Conservation (phyloP, 305 asterid genomes). For the Stenogyne calaminthoides region DNA sequence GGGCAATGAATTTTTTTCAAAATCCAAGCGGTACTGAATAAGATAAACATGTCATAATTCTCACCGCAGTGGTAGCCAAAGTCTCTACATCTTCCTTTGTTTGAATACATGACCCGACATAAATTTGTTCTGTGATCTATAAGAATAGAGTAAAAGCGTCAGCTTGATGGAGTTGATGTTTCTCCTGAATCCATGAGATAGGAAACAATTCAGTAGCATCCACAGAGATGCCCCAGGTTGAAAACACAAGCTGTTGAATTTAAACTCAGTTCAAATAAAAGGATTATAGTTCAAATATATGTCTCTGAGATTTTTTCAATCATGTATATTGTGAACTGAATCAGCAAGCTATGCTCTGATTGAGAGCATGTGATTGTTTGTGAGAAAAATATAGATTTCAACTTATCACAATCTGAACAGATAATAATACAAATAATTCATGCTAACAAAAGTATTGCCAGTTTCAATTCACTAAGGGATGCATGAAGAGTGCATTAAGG, state of each 20-base stretch:
- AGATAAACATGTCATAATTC: slow-evolving; percentile 33
- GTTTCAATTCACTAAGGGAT: too few relatives aligned
- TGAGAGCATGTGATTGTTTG: slow-evolving; percentile 13
- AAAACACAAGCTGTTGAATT: slow-evolving; percentile 13
- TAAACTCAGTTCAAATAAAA: not conserved
- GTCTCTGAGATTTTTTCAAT: not conserved
- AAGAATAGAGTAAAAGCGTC: slow-evolving; percentile 29
- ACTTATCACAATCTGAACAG: not conserved
- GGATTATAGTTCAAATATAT: not conserved
- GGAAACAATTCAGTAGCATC: slow-evolving; percentile 7
- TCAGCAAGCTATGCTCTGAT: slow-evolving; percentile 6
- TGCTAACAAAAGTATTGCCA: too few relatives aligned
- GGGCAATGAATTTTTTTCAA: slow-evolving; percentile 10
- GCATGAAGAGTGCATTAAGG: too few relatives aligned
- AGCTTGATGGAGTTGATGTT: slow-evolving; percentile 17
- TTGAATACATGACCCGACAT: slow-evolving; percentile 92
- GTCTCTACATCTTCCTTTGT: slow-evolving; percentile 73
- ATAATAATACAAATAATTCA: not conserved
- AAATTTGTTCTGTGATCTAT: slow-evolving; percentile 93
- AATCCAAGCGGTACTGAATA: slow-evolving; percentile 21
- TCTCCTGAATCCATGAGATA: slow-evolving; percentile 11
- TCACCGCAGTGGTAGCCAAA: slow-evolving; percentile 64
- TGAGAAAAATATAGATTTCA: not conserved
- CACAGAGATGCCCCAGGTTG: slow-evolving; percentile 1
- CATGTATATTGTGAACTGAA: not conserved